Percentiles rank a stretch among this genome's conserved stretches.
Conservation (phyloP, 495 filamentous ascomycete genomes). For the Cenococcum geophilum region DNA sequence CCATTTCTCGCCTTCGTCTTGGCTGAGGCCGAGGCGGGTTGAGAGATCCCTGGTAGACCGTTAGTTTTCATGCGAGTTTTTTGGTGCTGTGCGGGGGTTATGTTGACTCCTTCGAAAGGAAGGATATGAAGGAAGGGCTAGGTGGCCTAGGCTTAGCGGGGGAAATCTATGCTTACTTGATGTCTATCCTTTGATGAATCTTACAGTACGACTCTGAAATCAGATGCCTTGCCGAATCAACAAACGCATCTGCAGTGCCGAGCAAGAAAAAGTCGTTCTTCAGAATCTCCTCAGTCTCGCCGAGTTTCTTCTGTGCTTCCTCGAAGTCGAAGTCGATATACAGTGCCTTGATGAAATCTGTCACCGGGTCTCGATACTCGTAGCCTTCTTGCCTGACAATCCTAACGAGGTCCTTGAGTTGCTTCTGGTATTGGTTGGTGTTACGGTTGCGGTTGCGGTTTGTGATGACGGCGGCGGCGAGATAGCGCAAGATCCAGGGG, state of each 20-base stretch:
- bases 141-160: neutral
- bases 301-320: conserved; percentile 88
- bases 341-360: conserved; percentile 90
- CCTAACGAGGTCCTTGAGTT: conserved; percentile 91
- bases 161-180: conserved; percentile 54
- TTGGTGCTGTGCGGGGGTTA: neutral
- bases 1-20: conserved; percentile 98
- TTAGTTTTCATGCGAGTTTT: conserved; percentile 23
- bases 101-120: too few relatives aligned
- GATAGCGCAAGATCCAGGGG: conserved; percentile 93
- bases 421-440: conserved; percentile 86
- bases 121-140: neutral
- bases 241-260: conserved; percentile 76
- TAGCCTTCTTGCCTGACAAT: conserved; percentile 94
- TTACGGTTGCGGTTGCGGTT: conserved; percentile 80
- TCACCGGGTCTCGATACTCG: conserved; percentile 94
- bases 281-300: conserved; percentile 84
- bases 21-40: conserved; percentile 75
- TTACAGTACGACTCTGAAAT: conserved; percentile 99
- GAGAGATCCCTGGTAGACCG: conserved; percentile 65
- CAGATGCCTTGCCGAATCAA: conserved; percentile 88
- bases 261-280: conserved; percentile 94
- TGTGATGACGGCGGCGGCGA: conserved; percentile 92
- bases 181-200: conserved; percentile 97
- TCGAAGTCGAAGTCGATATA: conserved; percentile 99